Conservation (phyloP, 495 filamentous ascomycete genomes). For the Jackrogersella minutella region DNA sequence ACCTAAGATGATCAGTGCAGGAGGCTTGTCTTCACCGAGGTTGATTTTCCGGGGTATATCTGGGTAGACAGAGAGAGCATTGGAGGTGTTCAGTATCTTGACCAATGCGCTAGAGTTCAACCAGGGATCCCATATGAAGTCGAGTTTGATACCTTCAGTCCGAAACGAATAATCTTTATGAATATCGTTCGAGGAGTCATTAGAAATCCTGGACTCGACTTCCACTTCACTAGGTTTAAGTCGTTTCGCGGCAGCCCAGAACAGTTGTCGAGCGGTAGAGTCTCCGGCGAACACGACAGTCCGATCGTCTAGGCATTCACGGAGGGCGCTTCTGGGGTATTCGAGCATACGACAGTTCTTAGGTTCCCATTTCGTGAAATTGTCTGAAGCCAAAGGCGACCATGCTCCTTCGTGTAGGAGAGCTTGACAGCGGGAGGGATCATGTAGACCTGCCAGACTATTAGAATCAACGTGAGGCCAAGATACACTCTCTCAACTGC, state of each 20-base stretch:
- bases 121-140: slow-evolving; percentile 70
- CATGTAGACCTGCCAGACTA: slow-evolving; percentile 36
- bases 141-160: slow-evolving; percentile 51
- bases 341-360: slow-evolving; percentile 65
- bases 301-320: slow-evolving; percentile 53
- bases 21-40: slow-evolving; percentile 24
- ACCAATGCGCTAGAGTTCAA: slow-evolving; percentile 61
- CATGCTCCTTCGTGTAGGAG: slow-evolving; percentile 62
- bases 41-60: not conserved
- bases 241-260: slow-evolving; percentile 62
- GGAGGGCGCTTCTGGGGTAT: slow-evolving; percentile 58
- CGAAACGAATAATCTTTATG: slow-evolving; percentile 57
- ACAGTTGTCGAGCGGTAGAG: slow-evolving; percentile 65
- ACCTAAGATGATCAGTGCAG: slow-evolving; percentile 56
- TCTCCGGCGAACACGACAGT: slow-evolving; percentile 68
- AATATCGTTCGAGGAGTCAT: slow-evolving; percentile 40
- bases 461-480: slow-evolving; percentile 13
- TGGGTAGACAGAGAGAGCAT: slow-evolving; percentile 7
- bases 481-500: not conserved
- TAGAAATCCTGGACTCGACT: slow-evolving; percentile 37
- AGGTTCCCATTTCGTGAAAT: slow-evolving; percentile 60
- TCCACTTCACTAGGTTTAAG: slow-evolving; percentile 53
- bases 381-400: slow-evolving; percentile 45
- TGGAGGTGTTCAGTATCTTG: slow-evolving; percentile 49
- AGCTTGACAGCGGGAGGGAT: slow-evolving; percentile 64